A percentile compares a stretch with the other conserved stretches of the same genome.
Conservation (phyloP, 495 filamentous ascomycete genomes). For the Parathielavia appendiculata region DNA sequence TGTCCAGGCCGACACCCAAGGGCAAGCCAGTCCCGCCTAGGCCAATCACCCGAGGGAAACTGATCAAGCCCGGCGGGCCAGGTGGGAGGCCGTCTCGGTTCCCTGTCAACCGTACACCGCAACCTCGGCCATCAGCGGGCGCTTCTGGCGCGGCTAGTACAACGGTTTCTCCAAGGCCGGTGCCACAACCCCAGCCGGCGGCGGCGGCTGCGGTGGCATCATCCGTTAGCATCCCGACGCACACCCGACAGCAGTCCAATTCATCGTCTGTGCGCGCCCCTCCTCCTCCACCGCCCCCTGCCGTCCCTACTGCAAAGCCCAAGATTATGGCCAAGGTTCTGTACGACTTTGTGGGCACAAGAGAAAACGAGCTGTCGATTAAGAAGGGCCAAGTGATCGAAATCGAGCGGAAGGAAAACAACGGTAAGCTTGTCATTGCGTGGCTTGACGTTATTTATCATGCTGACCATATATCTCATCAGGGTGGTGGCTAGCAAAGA, state of each 20-base stretch:
- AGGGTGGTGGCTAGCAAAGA: constrained; percentile 96
- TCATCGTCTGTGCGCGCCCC: constrained; percentile 51
- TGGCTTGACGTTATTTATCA: not conserved
- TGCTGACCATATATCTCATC: not conserved
- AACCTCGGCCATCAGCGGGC: constrained; percentile 35
- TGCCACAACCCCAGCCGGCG: constrained; percentile 41
- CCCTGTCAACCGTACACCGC: constrained; percentile 49
- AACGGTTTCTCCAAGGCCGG: constrained; percentile 42
- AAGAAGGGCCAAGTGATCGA: constrained; percentile 72
- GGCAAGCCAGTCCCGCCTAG: constrained; percentile 76
- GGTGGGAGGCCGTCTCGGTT: constrained; percentile 70
- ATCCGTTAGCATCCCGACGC: constrained; percentile 34
- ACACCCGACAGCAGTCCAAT: constrained; percentile 43
- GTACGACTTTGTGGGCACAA: constrained; percentile 82
- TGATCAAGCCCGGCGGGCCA: constrained; percentile 86
- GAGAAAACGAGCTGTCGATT: constrained; percentile 72
- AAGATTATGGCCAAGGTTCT: constrained; percentile 75
- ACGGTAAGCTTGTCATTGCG: constrained; percentile 57
- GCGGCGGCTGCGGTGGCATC: constrained; percentile 26
- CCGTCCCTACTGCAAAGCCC: constrained; percentile 60
- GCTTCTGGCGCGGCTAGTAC: constrained; percentile 22
- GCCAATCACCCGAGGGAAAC: constrained; percentile 84
- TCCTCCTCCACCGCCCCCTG: constrained; percentile 68
- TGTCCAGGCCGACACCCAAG: constrained; percentile 79
- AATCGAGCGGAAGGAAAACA: constrained; percentile 80